Base-by-base conservation (phyloP, 805 yeast genomes). In the Maudiozyma serrabonitensis region DNA sequence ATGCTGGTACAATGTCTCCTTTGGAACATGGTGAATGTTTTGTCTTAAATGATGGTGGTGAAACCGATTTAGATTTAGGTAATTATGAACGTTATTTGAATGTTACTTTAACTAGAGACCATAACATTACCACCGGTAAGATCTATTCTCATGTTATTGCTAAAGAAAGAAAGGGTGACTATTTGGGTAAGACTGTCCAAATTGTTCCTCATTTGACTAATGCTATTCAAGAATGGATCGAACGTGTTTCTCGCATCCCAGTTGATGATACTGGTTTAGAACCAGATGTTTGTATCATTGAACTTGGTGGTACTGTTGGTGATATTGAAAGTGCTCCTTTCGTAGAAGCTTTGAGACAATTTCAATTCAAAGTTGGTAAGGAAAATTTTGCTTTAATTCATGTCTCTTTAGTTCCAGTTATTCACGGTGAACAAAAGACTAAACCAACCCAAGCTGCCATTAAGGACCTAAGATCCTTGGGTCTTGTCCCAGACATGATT, bases 1-100 rank as follows among this genome's bases (percentile, higher is more conserved):
- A 93, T 73, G 99, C 99, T 39, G 99, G 99, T 61, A 93, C 99
- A 43, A 93, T 93, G 99, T 87, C 96, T 41, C 99, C 99, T 21
- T 75, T 93, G 65, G 99, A 93, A 70, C 99, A 93, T 67, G 99
- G 99, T 60, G 99, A 93, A 71, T 95, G 96, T 67, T 93, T 93
- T 67, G 98, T 93, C 47, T 76, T 93, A 64, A 87, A 91, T 68
- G 99, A 93, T 67, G 99, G 99, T 69, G 99, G 99, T 61, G 99
- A 93, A 72, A 96, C 91, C 44, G 99, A 93, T 72, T 79, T 93
- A 66, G 99, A 93, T 73, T 75, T 93, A 58, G 99, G 99, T 67
- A 93, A 93, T 73, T 93, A 93, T 70, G 99, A 93, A 75, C 82
- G 99, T 65, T 93, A 93, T 72, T 76, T 93, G 58, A 90, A 90